Conservation (phyloP, 2,329 filamentous ascomycete species). For the Pseudogymnoascus sp. region DNA sequence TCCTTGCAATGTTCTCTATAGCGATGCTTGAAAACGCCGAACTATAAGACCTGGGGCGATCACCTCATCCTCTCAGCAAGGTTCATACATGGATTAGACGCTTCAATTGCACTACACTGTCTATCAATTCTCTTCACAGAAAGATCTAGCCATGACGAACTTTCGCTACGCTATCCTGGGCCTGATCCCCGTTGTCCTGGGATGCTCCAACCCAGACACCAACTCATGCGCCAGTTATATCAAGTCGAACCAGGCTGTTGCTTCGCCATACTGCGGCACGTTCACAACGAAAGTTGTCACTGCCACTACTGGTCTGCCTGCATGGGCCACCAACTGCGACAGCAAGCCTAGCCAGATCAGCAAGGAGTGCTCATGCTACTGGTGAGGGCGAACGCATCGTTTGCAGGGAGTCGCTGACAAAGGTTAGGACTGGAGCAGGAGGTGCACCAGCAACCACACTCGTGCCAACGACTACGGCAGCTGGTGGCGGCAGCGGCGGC, state of each 20-base stretch:
- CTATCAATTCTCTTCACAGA: neutral
- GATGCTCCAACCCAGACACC: neutral
- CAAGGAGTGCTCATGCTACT: neutral
- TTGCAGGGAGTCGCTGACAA: neutral
- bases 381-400: neutral
- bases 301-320: neutral
- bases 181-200: neutral
- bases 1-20: neutral
- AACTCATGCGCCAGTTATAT: neutral
- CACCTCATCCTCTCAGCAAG: conserved; percentile 1
- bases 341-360: neutral
- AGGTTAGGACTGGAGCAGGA: neutral
- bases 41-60: neutral
- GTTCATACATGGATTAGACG: conserved; percentile 8
- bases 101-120: neutral
- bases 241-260: neutral
- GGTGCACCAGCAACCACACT: neutral
- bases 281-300: neutral
- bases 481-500: neutral
- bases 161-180: neutral
- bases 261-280: neutral
- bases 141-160: neutral
- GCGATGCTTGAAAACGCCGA: neutral
- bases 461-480: neutral
- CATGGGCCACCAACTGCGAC: neutral